Percentiles rank a stretch among this genome's conserved stretches.
phyloP scores from a whole-genome alignment of 2,329 filamentous ascomycete species.

The Microsporum canis region DNA sequence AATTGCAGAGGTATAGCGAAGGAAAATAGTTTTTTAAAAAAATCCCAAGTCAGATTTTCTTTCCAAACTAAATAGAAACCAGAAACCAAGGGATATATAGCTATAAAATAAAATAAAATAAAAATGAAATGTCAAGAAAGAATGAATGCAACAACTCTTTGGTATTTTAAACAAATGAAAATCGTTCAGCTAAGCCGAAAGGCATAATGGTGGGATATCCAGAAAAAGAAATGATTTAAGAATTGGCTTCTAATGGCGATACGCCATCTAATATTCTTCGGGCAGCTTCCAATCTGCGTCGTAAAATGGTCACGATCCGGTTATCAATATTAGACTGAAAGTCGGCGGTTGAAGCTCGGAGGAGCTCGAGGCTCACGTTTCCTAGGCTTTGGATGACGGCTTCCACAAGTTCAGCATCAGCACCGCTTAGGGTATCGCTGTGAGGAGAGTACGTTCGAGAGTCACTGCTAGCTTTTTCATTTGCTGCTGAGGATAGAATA shows the following conservation, averaged over 20 bases:
- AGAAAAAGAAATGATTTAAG: not conserved
- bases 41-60: not conserved
- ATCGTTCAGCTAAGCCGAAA: constrained; percentile 29
- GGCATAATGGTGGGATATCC: constrained; percentile 24
- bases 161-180: constrained; percentile 2
- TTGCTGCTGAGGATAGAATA: constrained; percentile 5
- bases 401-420: constrained; percentile 48
- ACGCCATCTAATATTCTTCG: constrained; percentile 59
- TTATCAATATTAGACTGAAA: constrained; percentile 40
- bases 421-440: constrained; percentile 35
- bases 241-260: not conserved
- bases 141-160: not conserved
- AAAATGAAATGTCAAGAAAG: constrained; percentile 5
- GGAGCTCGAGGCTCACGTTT: constrained; percentile 41
- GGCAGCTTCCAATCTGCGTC: constrained; percentile 63
- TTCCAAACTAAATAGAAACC: not conserved
- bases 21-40: not conserved
- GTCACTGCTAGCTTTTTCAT: not conserved
- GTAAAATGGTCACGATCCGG: constrained; percentile 50
- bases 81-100: not conserved
- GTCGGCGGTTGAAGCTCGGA: constrained; percentile 33
- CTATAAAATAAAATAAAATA: not conserved
- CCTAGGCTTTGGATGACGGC: constrained; percentile 42
- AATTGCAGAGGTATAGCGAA: not conserved
- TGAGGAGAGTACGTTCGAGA: constrained; percentile 24